Base-by-base conservation (phyloP, 352 stramenopile species). In the Phytopythium delawarense region DNA sequence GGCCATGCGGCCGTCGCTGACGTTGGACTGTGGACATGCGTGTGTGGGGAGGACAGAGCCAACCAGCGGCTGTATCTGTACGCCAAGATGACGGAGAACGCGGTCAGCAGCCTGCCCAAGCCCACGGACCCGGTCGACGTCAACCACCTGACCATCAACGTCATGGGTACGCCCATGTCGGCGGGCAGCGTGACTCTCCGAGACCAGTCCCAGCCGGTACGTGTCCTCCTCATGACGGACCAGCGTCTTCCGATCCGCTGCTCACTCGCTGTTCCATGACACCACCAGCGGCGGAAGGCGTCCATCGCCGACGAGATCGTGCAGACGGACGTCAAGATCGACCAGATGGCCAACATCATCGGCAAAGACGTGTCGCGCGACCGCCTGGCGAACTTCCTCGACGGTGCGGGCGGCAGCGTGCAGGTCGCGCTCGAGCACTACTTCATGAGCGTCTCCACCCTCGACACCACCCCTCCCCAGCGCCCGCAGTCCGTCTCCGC, bases 361-460 rank as follows among this genome's bases (percentile, higher is more conserved):
- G 84, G 83, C 15, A 72, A 78, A 12, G 75, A 91, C 18, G 81
- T 90, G 42, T 88, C 84, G 56, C 83, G 82, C 23, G 80, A 92
- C 62, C 70, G 71, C 1, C 74, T 96, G 8, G 78, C 75, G 7
- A 86, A 88, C 51, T 92, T 88, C 49, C 59, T 96, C 12, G 87
- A 96, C 57, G 87, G 87, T 7, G 87, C 87, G 7, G 87, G 84
- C 20, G 87, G 87, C 23, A 81, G 90, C 59, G 84, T 94, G 7
- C 87, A 96, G 65, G 75, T 94, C 16, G 87, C 87, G n/a, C 40
- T 96, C 34, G 87, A 96, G 63, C 87, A 96, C 63, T 96, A 94
- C 75, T 96, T 96, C 50, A 96, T 96, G 87, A 92, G 72, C 44
- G 56, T 90, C 32, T 89, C 81, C 13, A 78, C 61, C 7, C 34